Evolutionary conservation across 768 basidiomycete species (phyloP).

Genomic region (Pleurotus tuber-regium): DNA sequence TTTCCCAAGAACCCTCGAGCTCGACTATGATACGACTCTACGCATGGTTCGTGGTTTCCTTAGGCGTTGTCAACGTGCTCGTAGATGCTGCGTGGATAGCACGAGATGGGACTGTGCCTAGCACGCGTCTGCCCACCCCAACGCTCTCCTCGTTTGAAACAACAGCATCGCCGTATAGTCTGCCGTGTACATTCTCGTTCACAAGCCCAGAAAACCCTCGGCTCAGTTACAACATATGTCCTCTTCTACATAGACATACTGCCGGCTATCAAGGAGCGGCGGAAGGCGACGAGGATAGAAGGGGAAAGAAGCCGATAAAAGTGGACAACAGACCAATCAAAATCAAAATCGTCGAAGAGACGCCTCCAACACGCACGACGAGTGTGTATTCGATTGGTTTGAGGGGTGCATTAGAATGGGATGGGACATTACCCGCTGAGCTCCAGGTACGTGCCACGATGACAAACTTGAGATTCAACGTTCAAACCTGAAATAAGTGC

Average conservation of each 20-base stretch:
- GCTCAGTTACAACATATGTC: background rate
- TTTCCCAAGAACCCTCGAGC: too few species aligned
- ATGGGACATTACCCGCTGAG: constrained; percentile 27
- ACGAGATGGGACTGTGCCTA: background rate
- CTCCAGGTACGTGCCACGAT: constrained; percentile 23
- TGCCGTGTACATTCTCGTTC: constrained; percentile 3
- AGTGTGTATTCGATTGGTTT: constrained; percentile 27
- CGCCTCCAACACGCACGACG: constrained; percentile 13
- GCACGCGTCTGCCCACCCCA: background rate
- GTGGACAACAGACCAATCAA: constrained; percentile 2
- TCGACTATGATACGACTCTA: too few species aligned
- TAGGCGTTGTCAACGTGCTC: too few species aligned
- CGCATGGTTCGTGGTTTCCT: background rate
- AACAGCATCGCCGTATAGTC: background rate
- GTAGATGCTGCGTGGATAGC: too few species aligned
- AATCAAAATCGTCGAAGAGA: constrained; percentile 1
- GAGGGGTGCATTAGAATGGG: constrained; percentile 18
- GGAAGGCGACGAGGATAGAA: too few species aligned
- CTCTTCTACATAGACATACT: constrained; percentile 6
- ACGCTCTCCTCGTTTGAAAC: background rate
- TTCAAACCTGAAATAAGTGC: constrained; percentile 21
- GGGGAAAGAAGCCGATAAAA: background rate
- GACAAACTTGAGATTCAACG: background rate
- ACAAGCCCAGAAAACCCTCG: background rate
- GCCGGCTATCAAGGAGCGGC: background rate